Conservation (phyloP, 2,329 filamentous ascomycete genomes). For the Colletotrichum chrysophilum region DNA sequence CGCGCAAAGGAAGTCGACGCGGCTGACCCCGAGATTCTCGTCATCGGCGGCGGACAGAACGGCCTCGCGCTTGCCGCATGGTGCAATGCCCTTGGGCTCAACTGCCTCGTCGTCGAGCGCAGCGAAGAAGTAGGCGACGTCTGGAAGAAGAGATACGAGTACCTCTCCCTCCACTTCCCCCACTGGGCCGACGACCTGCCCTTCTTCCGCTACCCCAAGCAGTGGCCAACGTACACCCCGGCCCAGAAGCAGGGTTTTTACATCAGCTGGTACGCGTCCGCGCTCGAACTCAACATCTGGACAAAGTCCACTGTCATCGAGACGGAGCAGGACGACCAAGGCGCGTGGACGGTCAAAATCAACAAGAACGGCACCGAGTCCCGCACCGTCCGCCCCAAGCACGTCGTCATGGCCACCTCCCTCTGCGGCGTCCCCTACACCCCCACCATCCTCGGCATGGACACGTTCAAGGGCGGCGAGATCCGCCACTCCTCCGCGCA, state of each 20-base stretch:
- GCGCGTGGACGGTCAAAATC: background rate
- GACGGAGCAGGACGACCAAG: background rate
- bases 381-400: slow-evolving; percentile 51
- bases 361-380: slow-evolving; percentile 33
- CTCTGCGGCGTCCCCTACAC: slow-evolving; percentile 50
- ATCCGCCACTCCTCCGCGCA: background rate
- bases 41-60: background rate
- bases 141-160: background rate
- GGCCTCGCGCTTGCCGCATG: background rate
- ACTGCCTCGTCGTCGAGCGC: background rate
- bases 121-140: slow-evolving; percentile 37
- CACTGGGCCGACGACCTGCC: background rate
- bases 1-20: background rate
- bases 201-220: background rate
- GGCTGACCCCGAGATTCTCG: background rate
- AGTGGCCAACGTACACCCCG: slow-evolving; percentile 13
- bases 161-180: background rate
- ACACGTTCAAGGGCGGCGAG: background rate
- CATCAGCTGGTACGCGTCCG: background rate
- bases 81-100: fast-evolving
- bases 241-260: background rate
- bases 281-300: background rate
- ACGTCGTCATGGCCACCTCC: slow-evolving; percentile 60
- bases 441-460: slow-evolving; percentile 32
- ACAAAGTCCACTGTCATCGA: background rate